A percentile compares a stretch with the other conserved stretches of the same genome.
These are phyloP conservation scores for Aspergillus sp. DNA, from an alignment of 2,329 filamentous ascomycete genomes.

Conservation along the genomic window DNA sequence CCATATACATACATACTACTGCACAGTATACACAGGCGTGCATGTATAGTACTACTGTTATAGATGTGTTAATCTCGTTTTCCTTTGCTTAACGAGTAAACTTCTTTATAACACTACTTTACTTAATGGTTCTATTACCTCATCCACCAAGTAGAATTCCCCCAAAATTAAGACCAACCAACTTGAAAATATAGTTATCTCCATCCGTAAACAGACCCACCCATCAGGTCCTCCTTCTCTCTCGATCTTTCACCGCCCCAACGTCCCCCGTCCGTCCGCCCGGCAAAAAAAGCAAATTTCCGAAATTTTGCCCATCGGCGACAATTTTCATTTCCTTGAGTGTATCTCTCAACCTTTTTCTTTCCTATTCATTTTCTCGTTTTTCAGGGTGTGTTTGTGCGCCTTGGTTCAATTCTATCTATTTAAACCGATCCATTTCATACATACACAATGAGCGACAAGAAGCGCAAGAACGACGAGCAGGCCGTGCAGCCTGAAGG, in stretches of 20 bases:
- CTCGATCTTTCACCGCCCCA: conserved; percentile 21
- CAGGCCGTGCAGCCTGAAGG: conserved; percentile 29
- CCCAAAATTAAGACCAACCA: too few species aligned
- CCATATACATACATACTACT: too few species aligned
- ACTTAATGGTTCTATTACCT: too few species aligned
- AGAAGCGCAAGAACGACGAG: conserved; percentile 37
- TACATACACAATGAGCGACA: conserved; percentile 33
- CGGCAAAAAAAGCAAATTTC: conserved; percentile 33
- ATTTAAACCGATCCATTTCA: neutral
- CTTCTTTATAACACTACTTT: too few species aligned
- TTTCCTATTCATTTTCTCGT: neutral
- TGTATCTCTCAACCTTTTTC: neutral
- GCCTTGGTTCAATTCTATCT: neutral
- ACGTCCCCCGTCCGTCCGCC: conserved; percentile 4
- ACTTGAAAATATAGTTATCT: neutral
- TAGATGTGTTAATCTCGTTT: too few species aligned
- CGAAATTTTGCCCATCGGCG: conserved; percentile 18
- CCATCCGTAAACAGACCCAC: neutral
- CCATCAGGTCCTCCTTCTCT: neutral
- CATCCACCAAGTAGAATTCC: too few species aligned
- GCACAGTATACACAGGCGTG: too few species aligned
- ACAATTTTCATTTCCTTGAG: neutral
- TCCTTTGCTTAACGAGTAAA: too few species aligned
- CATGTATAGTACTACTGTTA: too few species aligned
- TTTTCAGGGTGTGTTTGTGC: neutral